Conservation (phyloP, 2,329 filamentous ascomycete genomes). For the Colletotrichum tanaceti region DNA sequence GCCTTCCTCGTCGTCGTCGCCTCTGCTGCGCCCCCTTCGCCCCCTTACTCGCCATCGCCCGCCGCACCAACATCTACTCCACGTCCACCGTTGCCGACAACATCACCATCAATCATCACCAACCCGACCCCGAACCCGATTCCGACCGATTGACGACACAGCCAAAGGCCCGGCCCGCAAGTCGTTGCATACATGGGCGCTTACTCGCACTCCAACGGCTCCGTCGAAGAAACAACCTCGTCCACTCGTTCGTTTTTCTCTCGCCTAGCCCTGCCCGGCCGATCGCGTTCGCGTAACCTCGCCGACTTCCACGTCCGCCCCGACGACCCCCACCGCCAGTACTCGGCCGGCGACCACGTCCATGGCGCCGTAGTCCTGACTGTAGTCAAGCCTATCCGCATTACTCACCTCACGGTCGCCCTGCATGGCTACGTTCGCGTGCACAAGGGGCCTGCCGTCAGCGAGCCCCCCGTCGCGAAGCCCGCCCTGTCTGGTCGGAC, state of each 20-base stretch:
- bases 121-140: conserved; percentile 41
- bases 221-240: conserved; percentile 54
- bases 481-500: conserved; percentile 54
- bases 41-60: conserved; percentile 43
- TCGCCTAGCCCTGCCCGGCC: conserved; percentile 63
- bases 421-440: conserved; percentile 84
- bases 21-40: conserved; percentile 38
- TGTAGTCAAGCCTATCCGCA: conserved; percentile 77
- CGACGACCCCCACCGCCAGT: conserved; percentile 81
- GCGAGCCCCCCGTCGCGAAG: conserved; percentile 61
- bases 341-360: conserved; percentile 79
- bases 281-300: conserved; percentile 70
- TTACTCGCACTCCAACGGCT: conserved; percentile 54
- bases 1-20: conserved; percentile 35
- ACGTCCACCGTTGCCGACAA: conserved; percentile 41
- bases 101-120: conserved; percentile 41
- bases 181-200: conserved; percentile 58
- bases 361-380: conserved; percentile 78
- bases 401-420: conserved; percentile 83
- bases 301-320: conserved; percentile 83
- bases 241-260: conserved; percentile 61
- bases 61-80: conserved; percentile 35
- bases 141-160: conserved; percentile 32
- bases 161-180: conserved; percentile 39
- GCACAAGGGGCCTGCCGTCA: conserved; percentile 74